Conservation (phyloP, 2,329 filamentous ascomycete species). For the Exophiala xenobiotica region DNA sequence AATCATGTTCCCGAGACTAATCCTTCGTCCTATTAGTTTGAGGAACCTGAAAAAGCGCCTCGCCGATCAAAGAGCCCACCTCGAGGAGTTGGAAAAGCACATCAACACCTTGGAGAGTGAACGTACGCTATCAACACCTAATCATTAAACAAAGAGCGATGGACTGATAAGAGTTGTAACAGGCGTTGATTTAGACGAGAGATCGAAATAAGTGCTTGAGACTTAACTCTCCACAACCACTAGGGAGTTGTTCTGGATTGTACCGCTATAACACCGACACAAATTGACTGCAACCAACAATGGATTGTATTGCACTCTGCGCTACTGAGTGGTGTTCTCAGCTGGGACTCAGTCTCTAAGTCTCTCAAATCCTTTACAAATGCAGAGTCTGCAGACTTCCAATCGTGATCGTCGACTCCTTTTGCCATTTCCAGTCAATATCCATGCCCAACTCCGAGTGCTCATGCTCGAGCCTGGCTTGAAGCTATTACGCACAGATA, state of each 20-base stretch:
- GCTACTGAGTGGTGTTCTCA: background rate
- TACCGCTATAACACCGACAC: background rate
- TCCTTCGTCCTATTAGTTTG: constrained; percentile 51
- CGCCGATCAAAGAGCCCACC: constrained; percentile 73
- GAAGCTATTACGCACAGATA: background rate
- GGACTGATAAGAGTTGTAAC: background rate
- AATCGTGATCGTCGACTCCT: too few species aligned
- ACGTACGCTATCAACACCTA: constrained; percentile 66
- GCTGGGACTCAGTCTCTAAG: too few species aligned
- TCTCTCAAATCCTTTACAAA: too few species aligned
- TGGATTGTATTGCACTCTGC: background rate
- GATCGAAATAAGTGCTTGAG: background rate
- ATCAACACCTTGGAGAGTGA: constrained; percentile 80
- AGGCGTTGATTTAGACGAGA: constrained; percentile 1
- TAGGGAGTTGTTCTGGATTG: background rate
- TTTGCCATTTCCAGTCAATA: too few species aligned
- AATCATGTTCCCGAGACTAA: background rate
- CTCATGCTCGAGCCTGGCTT: too few species aligned
- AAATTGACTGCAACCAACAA: background rate
- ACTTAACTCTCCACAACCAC: too few species aligned
- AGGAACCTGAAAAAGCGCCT: constrained; percentile 68
- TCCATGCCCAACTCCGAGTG: too few species aligned
- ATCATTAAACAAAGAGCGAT: too few species aligned
- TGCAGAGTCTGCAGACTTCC: too few species aligned
- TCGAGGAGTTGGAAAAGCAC: constrained; percentile 80